Conservation (phyloP, 108 stramenopile species). For the Seminavis robusta region DNA sequence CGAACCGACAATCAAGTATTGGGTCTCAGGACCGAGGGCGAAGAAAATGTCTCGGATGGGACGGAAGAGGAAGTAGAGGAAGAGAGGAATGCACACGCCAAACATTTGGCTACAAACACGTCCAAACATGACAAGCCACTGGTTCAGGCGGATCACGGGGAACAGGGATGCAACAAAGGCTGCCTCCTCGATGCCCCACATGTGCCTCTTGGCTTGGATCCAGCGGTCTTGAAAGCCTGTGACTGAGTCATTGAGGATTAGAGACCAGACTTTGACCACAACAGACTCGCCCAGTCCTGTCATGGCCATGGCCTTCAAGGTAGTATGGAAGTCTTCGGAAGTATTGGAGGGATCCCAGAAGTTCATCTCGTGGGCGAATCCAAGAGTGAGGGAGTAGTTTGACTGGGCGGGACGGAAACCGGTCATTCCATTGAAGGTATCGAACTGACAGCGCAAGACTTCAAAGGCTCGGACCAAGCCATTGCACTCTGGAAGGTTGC, state of each 20-base stretch:
- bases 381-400: constrained; percentile 22
- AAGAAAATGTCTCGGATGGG: constrained; percentile 2
- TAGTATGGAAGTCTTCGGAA: constrained; percentile 11
- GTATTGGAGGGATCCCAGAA: constrained; percentile 17
- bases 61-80: not conserved
- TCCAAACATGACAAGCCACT: constrained; percentile 2
- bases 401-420: constrained; percentile 10
- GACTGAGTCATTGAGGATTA: constrained; percentile 18
- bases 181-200: constrained; percentile 18
- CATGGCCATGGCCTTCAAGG: constrained; percentile 18
- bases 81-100: constrained; percentile 1
- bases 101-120: not conserved
- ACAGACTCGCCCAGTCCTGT: constrained; percentile 10
- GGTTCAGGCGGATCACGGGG: constrained; percentile 5
- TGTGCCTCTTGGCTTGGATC: constrained; percentile 17
- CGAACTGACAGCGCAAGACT: constrained; percentile 10
- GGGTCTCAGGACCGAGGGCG: not conserved
- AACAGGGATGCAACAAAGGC: constrained; percentile 2
- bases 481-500: constrained; percentile 15
- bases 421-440: constrained; percentile 1
- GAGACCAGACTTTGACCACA: constrained; percentile 9
- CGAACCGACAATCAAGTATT: not conserved
- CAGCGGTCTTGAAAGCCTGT: constrained; percentile 10
- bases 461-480: constrained; percentile 9
- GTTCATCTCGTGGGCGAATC: constrained; percentile 9